Base-by-base conservation (phyloP, 108 stramenopile genomes). In the Skeletonema costatum region DNA sequence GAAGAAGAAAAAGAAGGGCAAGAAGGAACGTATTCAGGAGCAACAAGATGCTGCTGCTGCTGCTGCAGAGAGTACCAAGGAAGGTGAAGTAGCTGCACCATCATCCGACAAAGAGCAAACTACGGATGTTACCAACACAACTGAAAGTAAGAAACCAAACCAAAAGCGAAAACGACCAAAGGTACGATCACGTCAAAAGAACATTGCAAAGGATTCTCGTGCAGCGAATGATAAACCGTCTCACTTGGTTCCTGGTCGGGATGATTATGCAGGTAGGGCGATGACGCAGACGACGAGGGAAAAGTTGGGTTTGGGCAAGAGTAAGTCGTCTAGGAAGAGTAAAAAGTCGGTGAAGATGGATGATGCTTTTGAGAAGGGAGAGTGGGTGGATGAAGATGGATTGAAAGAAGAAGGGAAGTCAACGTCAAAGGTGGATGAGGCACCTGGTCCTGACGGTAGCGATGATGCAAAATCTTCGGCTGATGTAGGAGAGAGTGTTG, bases 111-210 rank as follows among this genome's bases (percentile, higher is more conserved):
- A 17, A 38, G 66, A 58, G 33, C 32, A 32, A 76, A 32, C 29
- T 41, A 35, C 72, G 17, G 59, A 68, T 12, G 48, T 31, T 29
- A 33, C 25, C 17, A 69, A 67, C 39, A 71, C 70, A 53, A 5
- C 42, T 6, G 33, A 48, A 30, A 70, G 35, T 16, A 44, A 51
- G 50, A 68, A 74, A 35, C 58, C 62, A 14, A 63, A 38, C 2
- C 32, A 63, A 32, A 80, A 80, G 48, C n/a, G 51, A 14, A 78
- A 73, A 65, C 48, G 78, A 10, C 68, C 50, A 31, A 94, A 94
- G 74, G 70, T 89, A 5, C 87, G 93, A 33, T 88, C 87, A 51
- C 84, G 86, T 17, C 93, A 94, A 82, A 94, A 94, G 88, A 94
- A 94, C 61, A 92, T 94, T 74, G 70, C 81, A 32, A 94, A 94